A percentile compares a stretch with the other conserved stretches of the same genome.
Conservation (phyloP, 106 monocot genomes). For the Apostasia ramifera region DNA sequence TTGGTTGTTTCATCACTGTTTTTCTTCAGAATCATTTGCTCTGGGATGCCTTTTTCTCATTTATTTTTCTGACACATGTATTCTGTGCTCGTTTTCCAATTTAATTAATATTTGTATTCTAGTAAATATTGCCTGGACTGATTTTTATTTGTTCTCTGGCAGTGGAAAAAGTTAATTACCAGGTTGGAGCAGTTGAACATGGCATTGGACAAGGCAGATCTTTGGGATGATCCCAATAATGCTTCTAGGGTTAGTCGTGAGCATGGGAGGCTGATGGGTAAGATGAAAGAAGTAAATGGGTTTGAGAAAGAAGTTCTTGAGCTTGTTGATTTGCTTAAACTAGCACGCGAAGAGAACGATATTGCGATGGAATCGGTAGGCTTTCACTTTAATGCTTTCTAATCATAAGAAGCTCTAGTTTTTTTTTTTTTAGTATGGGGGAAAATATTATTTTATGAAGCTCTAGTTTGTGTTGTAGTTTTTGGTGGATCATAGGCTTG, state of each 20-base stretch:
- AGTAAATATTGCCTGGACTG: background rate
- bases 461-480: too few relatives aligned
- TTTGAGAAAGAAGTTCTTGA: slow-evolving; percentile 86
- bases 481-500: too few relatives aligned
- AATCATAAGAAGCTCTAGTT: too few relatives aligned
- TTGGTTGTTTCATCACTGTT: too few relatives aligned
- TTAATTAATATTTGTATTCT: background rate
- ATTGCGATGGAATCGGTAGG: slow-evolving; percentile 69
- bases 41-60: too few relatives aligned
- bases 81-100: background rate
- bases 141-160: slow-evolving; percentile 14
- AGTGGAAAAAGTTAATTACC: slow-evolving; percentile 78
- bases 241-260: slow-evolving; percentile 90
- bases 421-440: too few relatives aligned
- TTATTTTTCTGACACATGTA: background rate
- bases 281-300: slow-evolving; percentile 70
- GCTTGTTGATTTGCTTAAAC: slow-evolving; percentile 87
- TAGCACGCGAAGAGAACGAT: slow-evolving; percentile 93
- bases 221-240: slow-evolving; percentile 84
- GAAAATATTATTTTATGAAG: too few relatives aligned
- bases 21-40: too few relatives aligned
- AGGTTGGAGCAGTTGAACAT: slow-evolving; percentile 55
- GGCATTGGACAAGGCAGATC: slow-evolving; percentile 58
- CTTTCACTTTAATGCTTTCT: slow-evolving; percentile 24
- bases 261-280: slow-evolving; percentile 75